Evolutionary conservation across 2,329 filamentous ascomycete species (phyloP), one percentile per base, ranked within the genome.

Genomic region (Pseudocercospora cruenta): DNA sequence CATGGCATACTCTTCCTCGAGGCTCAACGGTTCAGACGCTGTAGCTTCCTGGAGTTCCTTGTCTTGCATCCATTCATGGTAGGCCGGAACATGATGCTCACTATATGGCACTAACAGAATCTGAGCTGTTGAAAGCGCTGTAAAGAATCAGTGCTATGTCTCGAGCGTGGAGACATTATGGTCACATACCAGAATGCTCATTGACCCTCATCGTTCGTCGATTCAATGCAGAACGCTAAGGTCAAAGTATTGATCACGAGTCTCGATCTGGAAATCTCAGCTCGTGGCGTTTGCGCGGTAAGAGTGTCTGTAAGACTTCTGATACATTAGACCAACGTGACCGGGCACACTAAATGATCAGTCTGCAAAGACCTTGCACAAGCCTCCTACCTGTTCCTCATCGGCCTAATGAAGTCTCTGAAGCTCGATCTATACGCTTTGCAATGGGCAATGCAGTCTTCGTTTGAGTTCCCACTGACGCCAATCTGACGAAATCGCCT

Each of bases 1-100:
- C 89, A 97, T 98, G 58, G 88, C 86, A 78, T 95, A 93, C 82
- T 98, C 94, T 76, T 97, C 90, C 0, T 87, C 83, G 0, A 97
- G 82, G 0, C 86, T 89, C 59, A 98, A 85, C 0, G 90, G 91
- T 69, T 97, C 93, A 0, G 94, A 97, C 0, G 94, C 93, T 0
- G 94, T 98, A 62, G 91, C 90, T 79, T 88, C 84, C 81, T 91
- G 94, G 45, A 97, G 91, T 55, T 88, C 86, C 88, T 91, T 66
- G 10, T 95, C 90, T 82, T 94, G 86, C 94, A 98, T 97, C 94
- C 94, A 98, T 74, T 84, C 82, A 77, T 97, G 92, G 77, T 97
- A 97, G 43, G 85, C 88, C 16, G 85, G 84, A 24, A 98, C 94
- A 82, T 97, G 94, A 75, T 89, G 90, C 43, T 84, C 80, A 69